Evolutionary conservation across 2,329 filamentous ascomycete species (phyloP).

Genomic region (Aspergillus oerlinghausenensis): DNA sequence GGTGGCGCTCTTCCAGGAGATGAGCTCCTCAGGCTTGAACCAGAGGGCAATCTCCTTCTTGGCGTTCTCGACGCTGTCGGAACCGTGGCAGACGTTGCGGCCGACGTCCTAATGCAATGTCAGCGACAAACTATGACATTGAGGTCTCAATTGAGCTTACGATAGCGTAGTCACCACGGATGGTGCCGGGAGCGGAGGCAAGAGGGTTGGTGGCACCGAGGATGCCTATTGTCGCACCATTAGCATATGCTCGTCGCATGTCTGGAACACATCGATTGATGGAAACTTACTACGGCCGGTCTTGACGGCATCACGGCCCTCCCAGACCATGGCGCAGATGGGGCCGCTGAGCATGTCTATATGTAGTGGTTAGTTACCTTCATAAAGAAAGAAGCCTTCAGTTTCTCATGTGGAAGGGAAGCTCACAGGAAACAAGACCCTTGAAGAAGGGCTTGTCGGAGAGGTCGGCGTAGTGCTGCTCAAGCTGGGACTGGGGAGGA

Average conservation of each 20-base stretch:
- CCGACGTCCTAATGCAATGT: constrained; percentile 60
- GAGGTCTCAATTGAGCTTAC: constrained; percentile 36
- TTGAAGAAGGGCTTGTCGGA: constrained; percentile 94
- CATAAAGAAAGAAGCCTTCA: not conserved
- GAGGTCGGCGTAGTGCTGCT: constrained; percentile 96
- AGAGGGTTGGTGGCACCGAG: constrained; percentile 99
- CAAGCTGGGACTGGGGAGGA: constrained; percentile 89
- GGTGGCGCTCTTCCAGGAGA: constrained; percentile 78
- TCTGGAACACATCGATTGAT: constrained; percentile 10
- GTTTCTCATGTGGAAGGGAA: constrained; percentile 1
- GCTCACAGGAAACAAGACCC: constrained; percentile 84
- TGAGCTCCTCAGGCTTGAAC: constrained; percentile 86
- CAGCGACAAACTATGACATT: constrained; percentile 1
- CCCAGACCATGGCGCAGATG: constrained; percentile 99
- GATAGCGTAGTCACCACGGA: constrained; percentile 89
- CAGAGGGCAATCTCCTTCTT: constrained; percentile 99
- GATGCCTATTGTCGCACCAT: constrained; percentile 53
- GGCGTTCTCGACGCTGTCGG: constrained; percentile 96
- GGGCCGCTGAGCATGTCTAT: constrained; percentile 95
- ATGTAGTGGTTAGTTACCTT: constrained; percentile 14
- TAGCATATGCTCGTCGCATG: constrained; percentile 6
- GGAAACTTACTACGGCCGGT: constrained; percentile 74
- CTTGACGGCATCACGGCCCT: constrained; percentile 98
- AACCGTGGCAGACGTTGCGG: constrained; percentile 99
- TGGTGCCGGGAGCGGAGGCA: constrained; percentile 90